Base-by-base conservation (phyloP, 2,329 filamentous ascomycete species). In the Knoxdaviesia proteae region DNA sequence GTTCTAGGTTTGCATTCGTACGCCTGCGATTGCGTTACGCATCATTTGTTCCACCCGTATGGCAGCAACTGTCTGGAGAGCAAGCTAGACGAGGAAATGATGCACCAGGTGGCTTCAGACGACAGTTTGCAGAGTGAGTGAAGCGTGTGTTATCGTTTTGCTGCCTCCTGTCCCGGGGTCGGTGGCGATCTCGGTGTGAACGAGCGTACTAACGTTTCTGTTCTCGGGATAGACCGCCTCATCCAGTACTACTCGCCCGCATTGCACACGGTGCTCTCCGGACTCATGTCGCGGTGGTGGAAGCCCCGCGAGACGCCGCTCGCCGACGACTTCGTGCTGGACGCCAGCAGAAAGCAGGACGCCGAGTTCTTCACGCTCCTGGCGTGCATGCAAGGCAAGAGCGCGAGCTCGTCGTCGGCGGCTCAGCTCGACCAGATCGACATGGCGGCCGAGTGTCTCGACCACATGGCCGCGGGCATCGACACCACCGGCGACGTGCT, bases 391-490 rank as follows among this genome's bases (percentile, higher is more conserved):
- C 57, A 70, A 52, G 58, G 72, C 50, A 62, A 72, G 57, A 54
- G 58, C 5, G 44, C 46, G 11, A 51, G 46, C 5, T 20, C 20
- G 20, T 20, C 20, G 20, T 20, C 20, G 20, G 20, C 20, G 20
- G 20, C 20, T 2, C 55, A 60, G 4, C 61, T 78, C 34, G 62
- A 69, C 34, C 54, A 60, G 4, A 57, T 71, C 3, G 67, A 76
- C 49, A 67, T 72, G 47, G 75, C 75, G 0, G 76, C 77, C 20
- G 78, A 83, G 55, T 79, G 74, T 50, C 67, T 79, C 44, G 77
- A 82, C 49, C 77, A 82, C 54, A 74, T 82, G 71, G 74, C 70
- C 0, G 77, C 77, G 0, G 78, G 77, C 0, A 80, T 82, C 46
- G 77, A 82, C 50, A 82, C 78, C 1, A 81, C 77, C 0, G 76